Evolutionary conservation across 1,284 basidiomycete genomes (phyloP), one percentile per base, ranked within the genome.

Genomic region (Irpex sp.): DNA sequence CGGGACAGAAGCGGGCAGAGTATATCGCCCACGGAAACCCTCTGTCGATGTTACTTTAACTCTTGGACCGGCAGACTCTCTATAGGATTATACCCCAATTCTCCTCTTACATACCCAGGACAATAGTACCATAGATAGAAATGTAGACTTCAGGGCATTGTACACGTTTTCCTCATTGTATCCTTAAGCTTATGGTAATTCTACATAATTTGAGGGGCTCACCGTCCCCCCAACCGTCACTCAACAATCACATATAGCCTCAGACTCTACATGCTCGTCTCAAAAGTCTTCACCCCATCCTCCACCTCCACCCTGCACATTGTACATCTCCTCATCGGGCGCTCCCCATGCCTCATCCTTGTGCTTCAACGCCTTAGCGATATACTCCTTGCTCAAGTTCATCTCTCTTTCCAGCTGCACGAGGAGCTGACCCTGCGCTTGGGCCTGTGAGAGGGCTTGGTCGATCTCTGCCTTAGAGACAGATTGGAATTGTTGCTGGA

Each of bases 361-460:
- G 62, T 70, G 65, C 64, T 71, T 72, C 51, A 71, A 63, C 1
- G 70, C 72, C 82, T 90, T 92, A 31, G 68, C 77, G 68, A 92
- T 69, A 65, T 84, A 92, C 53, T 90, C 90, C 67, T 79, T 86
- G 72, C 84, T 89, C 69, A 79, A 77, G 39, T 79, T 83, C 70
- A 87, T 75, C 63, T 86, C 82, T 61, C 78, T 75, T 69, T 92
- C 89, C 6, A 91, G 71, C 58, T 72, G 74, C 11, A 72, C 74
- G 33, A 92, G 78, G 5, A 81, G 66, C 31, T 73, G 71, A 13
- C 81, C 79, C 69, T 91, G 89, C 56, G 74, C 72, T 71, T 90
- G 87, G 3, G 86, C 83, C 2, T 79, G 77, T 66, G 77, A 78
- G 62, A 96, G 80, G 21, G 91, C 80, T 26, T 77, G 72, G 69